Percentiles rank a stretch among this genome's conserved stretches.
Evolutionary conservation across 1,139 yeast genomes (phyloP).

Genomic region (Candida gigantensis): DNA sequence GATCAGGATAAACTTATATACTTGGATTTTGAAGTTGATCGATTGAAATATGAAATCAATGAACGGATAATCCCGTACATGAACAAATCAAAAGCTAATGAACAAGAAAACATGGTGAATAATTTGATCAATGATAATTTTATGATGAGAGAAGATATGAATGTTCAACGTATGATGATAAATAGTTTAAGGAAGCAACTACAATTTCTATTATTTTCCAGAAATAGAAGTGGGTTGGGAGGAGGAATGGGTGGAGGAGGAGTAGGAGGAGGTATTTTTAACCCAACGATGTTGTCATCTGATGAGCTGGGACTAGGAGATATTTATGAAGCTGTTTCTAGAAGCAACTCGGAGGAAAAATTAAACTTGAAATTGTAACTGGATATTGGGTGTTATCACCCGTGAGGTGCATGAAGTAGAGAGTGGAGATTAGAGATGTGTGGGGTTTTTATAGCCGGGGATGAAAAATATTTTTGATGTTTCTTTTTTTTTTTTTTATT

Average conservation of each 20-base stretch:
- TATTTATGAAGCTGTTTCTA: conserved; percentile 17
- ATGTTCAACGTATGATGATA: conserved; percentile 45
- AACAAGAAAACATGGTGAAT: conserved; percentile 39
- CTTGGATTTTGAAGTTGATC: conserved; percentile 40
- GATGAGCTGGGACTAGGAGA: conserved; percentile 10
- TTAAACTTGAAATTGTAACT: conserved; percentile 31
- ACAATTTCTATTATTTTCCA: conserved; percentile 48
- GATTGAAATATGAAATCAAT: conserved; percentile 45
- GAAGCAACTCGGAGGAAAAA: conserved; percentile 40
- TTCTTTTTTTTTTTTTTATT: too few species aligned
- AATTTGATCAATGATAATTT: conserved; percentile 43
- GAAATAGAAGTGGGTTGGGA: conserved; percentile 19
- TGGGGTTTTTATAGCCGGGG: too few species aligned
- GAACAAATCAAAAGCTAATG: conserved; percentile 30
- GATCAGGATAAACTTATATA: conserved; percentile 36
- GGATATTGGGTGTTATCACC: not conserved
- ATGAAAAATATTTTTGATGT: too few species aligned
- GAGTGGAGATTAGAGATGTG: conserved; percentile 1
- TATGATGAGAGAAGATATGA: conserved; percentile 51
- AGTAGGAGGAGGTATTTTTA: not conserved
- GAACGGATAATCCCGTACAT: conserved; percentile 43
- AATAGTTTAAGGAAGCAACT: conserved; percentile 53
- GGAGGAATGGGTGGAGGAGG: conserved; percentile 1
- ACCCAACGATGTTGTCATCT: conserved; percentile 2
- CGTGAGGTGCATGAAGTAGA: conserved; percentile 3